Percentiles rank a stretch among this genome's conserved stretches.
These are phyloP conservation scores for Coemansia sp. DNA, from an alignment of 192 early-diverging fungal species.

Conservation along the genomic window DNA sequence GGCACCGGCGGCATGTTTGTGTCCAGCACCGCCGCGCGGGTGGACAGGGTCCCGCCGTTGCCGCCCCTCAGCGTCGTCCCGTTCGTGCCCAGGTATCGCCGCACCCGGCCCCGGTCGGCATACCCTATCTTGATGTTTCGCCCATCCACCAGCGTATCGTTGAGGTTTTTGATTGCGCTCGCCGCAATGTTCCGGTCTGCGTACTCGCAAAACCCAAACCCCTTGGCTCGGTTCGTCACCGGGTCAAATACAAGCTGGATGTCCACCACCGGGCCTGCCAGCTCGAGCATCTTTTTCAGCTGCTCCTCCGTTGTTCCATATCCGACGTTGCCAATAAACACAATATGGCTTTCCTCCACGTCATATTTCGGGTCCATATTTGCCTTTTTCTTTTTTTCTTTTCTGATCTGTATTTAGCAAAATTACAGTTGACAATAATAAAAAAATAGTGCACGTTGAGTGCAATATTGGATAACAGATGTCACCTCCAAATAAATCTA, in stretches of 20 bases:
- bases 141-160: constrained; percentile 86
- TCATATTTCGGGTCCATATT: constrained; percentile 33
- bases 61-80: constrained; percentile 19
- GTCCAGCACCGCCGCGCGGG: constrained; percentile 5
- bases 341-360: constrained; percentile 33
- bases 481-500: too few species aligned
- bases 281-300: constrained; percentile 86
- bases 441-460: too few species aligned
- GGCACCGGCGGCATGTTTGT: background rate
- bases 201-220: constrained; percentile 94
- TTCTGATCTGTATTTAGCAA: too few species aligned
- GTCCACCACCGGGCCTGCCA: constrained; percentile 82
- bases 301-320: constrained; percentile 93
- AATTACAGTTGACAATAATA: too few species aligned
- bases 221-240: constrained; percentile 77
- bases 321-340: constrained; percentile 75
- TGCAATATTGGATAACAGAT: too few species aligned
- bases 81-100: constrained; percentile 32
- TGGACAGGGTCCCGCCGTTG: constrained; percentile 8
- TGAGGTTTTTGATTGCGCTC: constrained; percentile 91
- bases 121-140: constrained; percentile 89
- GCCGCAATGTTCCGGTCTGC: constrained; percentile 89
- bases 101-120: constrained; percentile 60
- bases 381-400: too few species aligned
- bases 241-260: constrained; percentile 89